Conservation (phyloP, 2,329 filamentous ascomycete genomes). For the Cordyceps militaris region DNA sequence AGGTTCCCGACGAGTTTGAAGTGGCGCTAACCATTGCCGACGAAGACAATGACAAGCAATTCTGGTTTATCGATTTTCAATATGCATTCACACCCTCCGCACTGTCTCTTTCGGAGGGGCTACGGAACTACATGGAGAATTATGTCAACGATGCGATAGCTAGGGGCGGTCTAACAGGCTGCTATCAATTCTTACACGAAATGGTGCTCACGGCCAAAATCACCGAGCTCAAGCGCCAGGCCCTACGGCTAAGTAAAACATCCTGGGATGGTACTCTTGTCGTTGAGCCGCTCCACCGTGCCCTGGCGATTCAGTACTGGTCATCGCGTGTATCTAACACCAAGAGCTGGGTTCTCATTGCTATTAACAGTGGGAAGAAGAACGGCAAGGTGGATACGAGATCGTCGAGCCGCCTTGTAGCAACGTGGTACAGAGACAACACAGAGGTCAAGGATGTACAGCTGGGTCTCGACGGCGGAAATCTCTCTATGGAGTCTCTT, state of each 20-base stretch:
- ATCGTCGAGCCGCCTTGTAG: slow-evolving; percentile 47
- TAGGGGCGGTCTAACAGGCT: slow-evolving; percentile 65
- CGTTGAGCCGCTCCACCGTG: slow-evolving; percentile 73
- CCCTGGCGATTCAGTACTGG: slow-evolving; percentile 90
- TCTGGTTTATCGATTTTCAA: slow-evolving; percentile 90
- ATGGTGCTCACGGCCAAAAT: slow-evolving; percentile 88
- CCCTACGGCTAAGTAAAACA: slow-evolving; percentile 57
- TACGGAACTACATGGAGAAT: slow-evolving; percentile 61
- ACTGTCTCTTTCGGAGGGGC: slow-evolving; percentile 49
- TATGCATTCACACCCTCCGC: slow-evolving; percentile 72
- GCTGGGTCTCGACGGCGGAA: slow-evolving; percentile 58
- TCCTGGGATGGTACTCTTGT: slow-evolving; percentile 74
- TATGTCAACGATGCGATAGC: slow-evolving; percentile 66
- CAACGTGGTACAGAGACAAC: slow-evolving; percentile 80
- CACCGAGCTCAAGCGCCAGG: slow-evolving; percentile 72
- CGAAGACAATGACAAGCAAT: slow-evolving; percentile 75
- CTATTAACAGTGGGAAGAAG: slow-evolving; percentile 60
- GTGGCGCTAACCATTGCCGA: slow-evolving; percentile 86
- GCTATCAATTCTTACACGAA: slow-evolving; percentile 82
- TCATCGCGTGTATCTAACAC: slow-evolving; percentile 43
- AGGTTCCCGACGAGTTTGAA: slow-evolving; percentile 77
- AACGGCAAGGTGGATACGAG: slow-evolving; percentile 33
- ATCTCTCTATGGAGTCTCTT: slow-evolving; percentile 67
- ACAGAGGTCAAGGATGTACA: slow-evolving; percentile 63
- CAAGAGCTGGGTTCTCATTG: slow-evolving; percentile 90